Conservation (phyloP, 73 alveolate species). For the Paramecium tetraurelia region DNA sequence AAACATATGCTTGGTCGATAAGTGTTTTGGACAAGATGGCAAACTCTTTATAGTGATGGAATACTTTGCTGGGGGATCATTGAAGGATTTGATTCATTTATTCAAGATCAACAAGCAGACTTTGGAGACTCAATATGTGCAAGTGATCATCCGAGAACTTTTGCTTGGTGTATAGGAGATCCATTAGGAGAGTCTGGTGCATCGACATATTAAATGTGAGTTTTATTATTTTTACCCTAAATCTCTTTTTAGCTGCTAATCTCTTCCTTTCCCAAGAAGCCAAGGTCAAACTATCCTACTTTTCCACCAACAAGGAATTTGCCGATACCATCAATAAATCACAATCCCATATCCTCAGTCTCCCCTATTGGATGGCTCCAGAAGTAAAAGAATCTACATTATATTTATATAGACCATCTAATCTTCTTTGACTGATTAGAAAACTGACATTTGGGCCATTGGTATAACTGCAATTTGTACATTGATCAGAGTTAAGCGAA, state of each 20-base stretch:
- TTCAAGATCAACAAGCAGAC: background rate
- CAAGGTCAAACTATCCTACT: constrained; percentile 3
- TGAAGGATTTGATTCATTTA: background rate
- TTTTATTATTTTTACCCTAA: background rate
- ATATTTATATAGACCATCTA: background rate
- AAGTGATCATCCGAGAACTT: constrained; percentile 9
- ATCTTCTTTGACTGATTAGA: constrained; percentile 7
- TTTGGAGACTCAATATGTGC: background rate
- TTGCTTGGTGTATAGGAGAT: constrained; percentile 31
- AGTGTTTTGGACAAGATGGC: constrained; percentile 41
- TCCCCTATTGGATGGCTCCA: constrained; percentile 56
- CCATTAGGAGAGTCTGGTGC: constrained; percentile 31
- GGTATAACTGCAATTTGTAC: constrained; percentile 43
- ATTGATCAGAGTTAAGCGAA: background rate
- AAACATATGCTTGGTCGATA: constrained; percentile 3
- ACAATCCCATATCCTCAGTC: background rate
- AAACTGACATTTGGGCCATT: constrained; percentile 35
- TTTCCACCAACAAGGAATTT: constrained; percentile 21
- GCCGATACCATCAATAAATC: constrained; percentile 40
- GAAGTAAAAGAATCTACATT: background rate
- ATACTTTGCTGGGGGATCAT: constrained; percentile 46
- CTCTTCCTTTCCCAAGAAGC: constrained; percentile 8
- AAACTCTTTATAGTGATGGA: constrained; percentile 41
- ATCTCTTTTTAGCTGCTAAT: constrained; percentile 37
- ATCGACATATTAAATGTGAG: constrained; percentile 33